Evolutionary conservation across 306 rosid species (phyloP).

Genomic region (Acacia melanoxylon): DNA sequence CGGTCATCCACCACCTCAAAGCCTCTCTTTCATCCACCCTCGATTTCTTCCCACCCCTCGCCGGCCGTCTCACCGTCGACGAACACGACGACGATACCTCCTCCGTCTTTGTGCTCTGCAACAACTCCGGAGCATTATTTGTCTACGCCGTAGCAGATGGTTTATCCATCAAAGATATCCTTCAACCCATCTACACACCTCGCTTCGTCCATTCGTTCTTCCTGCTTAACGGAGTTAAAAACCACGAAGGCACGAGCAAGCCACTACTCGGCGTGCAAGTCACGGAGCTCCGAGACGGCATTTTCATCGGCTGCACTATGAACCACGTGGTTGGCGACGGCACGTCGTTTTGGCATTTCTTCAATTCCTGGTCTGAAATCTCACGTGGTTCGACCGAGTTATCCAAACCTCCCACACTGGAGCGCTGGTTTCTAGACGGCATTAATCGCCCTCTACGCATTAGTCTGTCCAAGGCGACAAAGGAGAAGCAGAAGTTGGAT

Average conservation of each 20-base stretch:
- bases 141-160: too few relatives aligned
- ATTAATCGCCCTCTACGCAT: conserved; percentile 8
- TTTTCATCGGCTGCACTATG: conserved; percentile 34
- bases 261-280: conserved; percentile 39
- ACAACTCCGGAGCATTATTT: too few relatives aligned
- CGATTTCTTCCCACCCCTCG: too few relatives aligned
- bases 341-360: conserved; percentile 37
- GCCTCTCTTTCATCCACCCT: too few relatives aligned
- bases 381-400: not conserved
- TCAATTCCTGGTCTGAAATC: conserved; percentile 45
- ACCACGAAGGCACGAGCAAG: conserved; percentile 19
- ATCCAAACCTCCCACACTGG: not conserved
- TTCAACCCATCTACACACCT: conserved; percentile 18
- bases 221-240: conserved; percentile 22
- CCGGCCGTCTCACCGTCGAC: too few relatives aligned
- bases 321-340: conserved; percentile 42
- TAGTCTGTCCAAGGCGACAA: not conserved
- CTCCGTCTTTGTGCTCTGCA: too few relatives aligned
- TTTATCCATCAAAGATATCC: too few relatives aligned
- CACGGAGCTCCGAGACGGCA: conserved; percentile 41
- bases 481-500: not conserved
- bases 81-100: too few relatives aligned
- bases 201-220: conserved; percentile 37
- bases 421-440: not conserved
- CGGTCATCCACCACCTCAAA: too few relatives aligned